phyloP scores from a whole-genome alignment of 768 basidiomycete genomes.

The Chiua virens region DNA sequence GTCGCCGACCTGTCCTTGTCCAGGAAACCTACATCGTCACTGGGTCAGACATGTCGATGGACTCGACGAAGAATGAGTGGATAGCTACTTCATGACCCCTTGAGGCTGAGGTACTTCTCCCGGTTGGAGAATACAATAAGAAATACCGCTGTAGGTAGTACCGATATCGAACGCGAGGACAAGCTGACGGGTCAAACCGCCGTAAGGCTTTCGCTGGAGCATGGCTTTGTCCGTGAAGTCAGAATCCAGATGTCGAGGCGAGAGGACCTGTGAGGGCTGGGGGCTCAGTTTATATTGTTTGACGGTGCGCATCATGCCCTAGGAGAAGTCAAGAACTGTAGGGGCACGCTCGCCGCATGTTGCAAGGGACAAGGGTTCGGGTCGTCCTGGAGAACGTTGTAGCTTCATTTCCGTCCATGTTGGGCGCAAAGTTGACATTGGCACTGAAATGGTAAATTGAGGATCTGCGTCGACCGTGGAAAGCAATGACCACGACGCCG shows the following conservation, averaged over 20 bases:
- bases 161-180: slow-evolving; percentile 40
- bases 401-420: slow-evolving; percentile 5
- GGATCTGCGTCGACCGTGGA: too few species aligned
- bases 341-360: neutral
- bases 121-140: slow-evolving; percentile 40
- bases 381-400: neutral
- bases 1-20: slow-evolving; percentile 39
- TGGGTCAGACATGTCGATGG: neutral
- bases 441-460: too few species aligned
- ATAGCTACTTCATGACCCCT: slow-evolving; percentile 16
- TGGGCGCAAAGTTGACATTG: neutral
- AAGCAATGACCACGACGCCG: too few species aligned
- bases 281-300: slow-evolving; percentile 4
- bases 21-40: slow-evolving; percentile 30
- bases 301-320: neutral
- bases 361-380: neutral
- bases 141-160: slow-evolving; percentile 37
- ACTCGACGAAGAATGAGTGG: too few species aligned
- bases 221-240: slow-evolving; percentile 12
- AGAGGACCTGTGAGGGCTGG: neutral
- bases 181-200: slow-evolving; percentile 32
- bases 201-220: slow-evolving; percentile 32
- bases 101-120: slow-evolving; percentile 24
- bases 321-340: slow-evolving; percentile 1
- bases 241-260: neutral